A percentile compares a stretch with the other conserved stretches of the same genome.
Evolutionary conservation across 306 rosid genomes (phyloP).

Genomic region (Prunus salicina): DNA sequence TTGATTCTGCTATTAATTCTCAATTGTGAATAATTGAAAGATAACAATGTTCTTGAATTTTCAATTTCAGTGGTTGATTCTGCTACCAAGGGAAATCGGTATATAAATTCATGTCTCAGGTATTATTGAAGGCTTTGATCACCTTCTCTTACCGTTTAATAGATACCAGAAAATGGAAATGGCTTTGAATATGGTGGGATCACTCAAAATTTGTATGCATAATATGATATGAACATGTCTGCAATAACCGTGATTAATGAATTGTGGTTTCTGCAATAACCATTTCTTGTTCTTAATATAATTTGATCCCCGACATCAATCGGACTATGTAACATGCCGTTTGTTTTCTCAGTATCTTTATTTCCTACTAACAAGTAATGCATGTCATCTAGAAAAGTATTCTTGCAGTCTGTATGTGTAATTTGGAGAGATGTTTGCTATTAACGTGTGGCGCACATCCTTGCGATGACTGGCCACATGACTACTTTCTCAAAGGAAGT

Average conservation of each 20-base stretch:
- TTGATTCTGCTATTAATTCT: neutral
- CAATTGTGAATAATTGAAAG: neutral
- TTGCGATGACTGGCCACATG: neutral
- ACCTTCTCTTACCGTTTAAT: neutral
- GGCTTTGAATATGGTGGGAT: neutral
- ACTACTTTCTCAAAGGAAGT: neutral
- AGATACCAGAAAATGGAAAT: neutral
- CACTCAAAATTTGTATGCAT: neutral
- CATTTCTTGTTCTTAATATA: neutral
- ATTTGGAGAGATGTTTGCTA: neutral
- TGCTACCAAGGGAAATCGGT: slow-evolving; percentile 74
- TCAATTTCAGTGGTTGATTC: slow-evolving; percentile 67
- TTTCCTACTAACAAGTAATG: neutral
- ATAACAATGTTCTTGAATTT: neutral
- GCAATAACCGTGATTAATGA: neutral
- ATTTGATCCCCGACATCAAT: neutral
- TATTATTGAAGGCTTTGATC: slow-evolving; percentile 18
- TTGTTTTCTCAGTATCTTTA: neutral
- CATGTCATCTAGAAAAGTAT: neutral
- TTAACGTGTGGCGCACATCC: neutral
- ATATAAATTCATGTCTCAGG: slow-evolving; percentile 88
- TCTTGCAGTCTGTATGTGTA: neutral
- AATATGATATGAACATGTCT: neutral
- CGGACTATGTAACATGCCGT: neutral
- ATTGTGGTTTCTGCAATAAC: neutral